A percentile compares a stretch with the other conserved stretches of the same genome.
phyloP scores from a whole-genome alignment of 2,329 filamentous ascomycete species.

The Xylaria sp. region DNA sequence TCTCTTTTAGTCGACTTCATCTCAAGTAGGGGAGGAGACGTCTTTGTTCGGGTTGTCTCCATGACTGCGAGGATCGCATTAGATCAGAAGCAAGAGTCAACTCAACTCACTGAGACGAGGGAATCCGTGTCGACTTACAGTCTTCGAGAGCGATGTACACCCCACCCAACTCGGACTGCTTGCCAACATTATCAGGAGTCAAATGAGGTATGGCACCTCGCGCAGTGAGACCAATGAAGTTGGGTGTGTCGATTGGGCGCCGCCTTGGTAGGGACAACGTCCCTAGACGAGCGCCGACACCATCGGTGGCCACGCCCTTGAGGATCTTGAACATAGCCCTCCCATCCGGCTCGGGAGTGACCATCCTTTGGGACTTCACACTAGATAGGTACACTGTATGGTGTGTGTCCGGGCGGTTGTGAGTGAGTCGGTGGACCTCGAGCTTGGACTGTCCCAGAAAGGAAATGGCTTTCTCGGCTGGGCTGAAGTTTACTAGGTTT shows the following conservation, averaged over 20 bases:
- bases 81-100: conserved; percentile 2
- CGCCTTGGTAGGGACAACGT: conserved; percentile 66
- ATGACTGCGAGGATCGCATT: conserved; percentile 51
- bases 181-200: conserved; percentile 79
- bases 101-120: not conserved
- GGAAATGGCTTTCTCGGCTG: not conserved
- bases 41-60: conserved; percentile 50
- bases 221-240: conserved; percentile 80
- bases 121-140: conserved; percentile 64
- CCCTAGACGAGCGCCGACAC: conserved; percentile 67
- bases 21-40: conserved; percentile 56
- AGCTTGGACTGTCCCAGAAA: conserved; percentile 2
- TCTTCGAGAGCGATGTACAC: conserved; percentile 89
- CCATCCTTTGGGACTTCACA: conserved; percentile 16
- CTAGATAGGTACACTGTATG: not conserved
- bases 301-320: conserved; percentile 47
- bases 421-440: conserved; percentile 1
- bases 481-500: not conserved
- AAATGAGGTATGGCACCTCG: conserved; percentile 86
- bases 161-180: conserved; percentile 68
- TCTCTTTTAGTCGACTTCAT: conserved; percentile 47
- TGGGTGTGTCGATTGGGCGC: conserved; percentile 77
- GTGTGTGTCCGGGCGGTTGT: not conserved
- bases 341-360: conserved; percentile 24
- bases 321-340: conserved; percentile 55